These are phyloP conservation scores for Corylus americana DNA, from an alignment of 306 rosid species.

Conservation along the genomic window DNA sequence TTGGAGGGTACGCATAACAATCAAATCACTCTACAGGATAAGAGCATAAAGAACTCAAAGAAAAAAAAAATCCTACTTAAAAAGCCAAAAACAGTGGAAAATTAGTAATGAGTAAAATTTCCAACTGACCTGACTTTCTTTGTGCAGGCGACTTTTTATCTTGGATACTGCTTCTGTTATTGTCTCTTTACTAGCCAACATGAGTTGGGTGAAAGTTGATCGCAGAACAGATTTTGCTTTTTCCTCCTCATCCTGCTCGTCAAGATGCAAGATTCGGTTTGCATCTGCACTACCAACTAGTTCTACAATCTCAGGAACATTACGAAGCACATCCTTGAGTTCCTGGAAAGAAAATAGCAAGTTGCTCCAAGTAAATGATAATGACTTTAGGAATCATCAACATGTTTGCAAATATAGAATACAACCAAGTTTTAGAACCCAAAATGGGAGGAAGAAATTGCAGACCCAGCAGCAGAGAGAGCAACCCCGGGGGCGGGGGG, in stretches of 20 bases:
- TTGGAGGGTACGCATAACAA: neutral
- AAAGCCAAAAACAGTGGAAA: constrained; percentile 5
- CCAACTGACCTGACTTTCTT: constrained; percentile 66
- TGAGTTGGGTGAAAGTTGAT: constrained; percentile 68
- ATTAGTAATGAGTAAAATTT: neutral
- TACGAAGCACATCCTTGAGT: constrained; percentile 66
- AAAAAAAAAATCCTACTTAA: neutral
- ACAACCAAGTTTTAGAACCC: constrained; percentile 18
- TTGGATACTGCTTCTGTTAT: constrained; percentile 51
- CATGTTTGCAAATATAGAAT: neutral
- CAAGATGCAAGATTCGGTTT: constrained; percentile 43
- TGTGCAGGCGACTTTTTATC: constrained; percentile 60
- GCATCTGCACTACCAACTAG: constrained; percentile 65
- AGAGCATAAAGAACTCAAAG: constrained; percentile 1
- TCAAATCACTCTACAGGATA: neutral
- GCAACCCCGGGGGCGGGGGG: too few species aligned
- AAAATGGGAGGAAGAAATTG: neutral
- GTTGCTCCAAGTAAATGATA: constrained; percentile 19
- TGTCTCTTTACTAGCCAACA: constrained; percentile 67
- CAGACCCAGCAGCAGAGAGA: neutral
- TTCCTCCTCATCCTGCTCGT: constrained; percentile 54
- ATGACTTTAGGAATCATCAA: neutral
- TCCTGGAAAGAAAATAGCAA: constrained; percentile 54
- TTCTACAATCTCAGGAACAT: constrained; percentile 75
- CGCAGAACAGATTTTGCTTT: constrained; percentile 56